phyloP scores from a whole-genome alignment of 345 rosid species.

The Eucalyptus polybractea region DNA sequence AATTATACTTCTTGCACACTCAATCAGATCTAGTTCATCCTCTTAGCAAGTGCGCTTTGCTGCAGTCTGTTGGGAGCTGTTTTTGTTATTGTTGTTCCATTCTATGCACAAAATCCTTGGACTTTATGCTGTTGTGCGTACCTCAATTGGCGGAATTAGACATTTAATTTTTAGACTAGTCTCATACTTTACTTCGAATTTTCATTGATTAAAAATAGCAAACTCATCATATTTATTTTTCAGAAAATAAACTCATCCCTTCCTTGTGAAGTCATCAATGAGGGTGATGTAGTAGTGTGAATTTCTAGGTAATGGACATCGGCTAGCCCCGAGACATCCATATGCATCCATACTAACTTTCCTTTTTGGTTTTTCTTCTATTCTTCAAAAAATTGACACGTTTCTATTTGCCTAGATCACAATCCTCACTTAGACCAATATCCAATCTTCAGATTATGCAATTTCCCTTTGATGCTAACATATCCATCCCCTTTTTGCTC shows the following conservation, averaged over 20 bases:
- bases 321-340: not conserved
- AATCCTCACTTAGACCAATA: not conserved
- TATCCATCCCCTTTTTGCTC: not conserved
- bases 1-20: not conserved
- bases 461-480: not conserved
- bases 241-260: not conserved
- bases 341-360: not conserved
- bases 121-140: not conserved
- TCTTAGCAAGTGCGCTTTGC: not conserved
- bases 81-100: not conserved
- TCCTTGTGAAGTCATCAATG: not conserved
- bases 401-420: not conserved
- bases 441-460: not conserved
- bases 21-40: not conserved
- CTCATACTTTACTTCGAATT: not conserved
- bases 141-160: not conserved
- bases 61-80: not conserved
- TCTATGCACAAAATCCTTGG: not conserved
- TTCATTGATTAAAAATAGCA: not conserved
- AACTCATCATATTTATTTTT: not conserved
- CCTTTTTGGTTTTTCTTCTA: not conserved
- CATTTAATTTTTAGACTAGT: not conserved
- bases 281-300: not conserved
- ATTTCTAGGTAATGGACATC: not conserved
- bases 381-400: not conserved